Evolutionary conservation across 2,329 filamentous ascomycete species (phyloP), one percentile per base, ranked within the genome.

Genomic region (Botrytis squamosa): DNA sequence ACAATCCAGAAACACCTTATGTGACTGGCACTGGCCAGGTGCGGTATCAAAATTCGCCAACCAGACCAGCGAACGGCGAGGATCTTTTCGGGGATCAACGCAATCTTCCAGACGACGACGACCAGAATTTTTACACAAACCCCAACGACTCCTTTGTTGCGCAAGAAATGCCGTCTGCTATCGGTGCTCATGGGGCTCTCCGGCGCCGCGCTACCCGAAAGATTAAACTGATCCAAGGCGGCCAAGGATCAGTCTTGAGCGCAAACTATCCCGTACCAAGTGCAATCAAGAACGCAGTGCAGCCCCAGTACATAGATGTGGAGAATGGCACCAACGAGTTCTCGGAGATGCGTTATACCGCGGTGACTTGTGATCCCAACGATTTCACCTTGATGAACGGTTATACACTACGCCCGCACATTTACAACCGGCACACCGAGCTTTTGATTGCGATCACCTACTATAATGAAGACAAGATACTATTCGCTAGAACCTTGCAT

Each of bases 391-490:
- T 99, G 77, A 97, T 98, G 87, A 98, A 99, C 83, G 96, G 96
- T 81, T 99, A 98, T 88, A 97, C 98, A 86, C 88, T 99, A 83
- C 93, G 96, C 67, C 94, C 95, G 64, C 92, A 94, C 78, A 98
- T 98, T 95, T 98, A 98, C 86, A 98, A 98, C 88, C 90, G 96
- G 79, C 96, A 98, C 84, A 98, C 96, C 8, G 96, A 99, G 86
- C 86, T 99, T 79, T 88, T 98, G 76, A 98, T 99, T 83, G 96
- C 96, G 80, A 94, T 99, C 80, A 99, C 96, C 76, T 98, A 98
- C 87, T 99, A 98, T 87, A 98, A 98, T 85, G 96, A 98, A 88
- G 96, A 98, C 86, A 98, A 98, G 87, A 90, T 93, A 40, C 87
- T 99, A 76, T 93, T 96, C 49, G 88, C 95, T 68, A 91, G 96